Evolutionary conservation across 768 basidiomycete species (phyloP), one percentile per base, ranked within the genome.

Genomic region (Collybiopsis confluens): DNA sequence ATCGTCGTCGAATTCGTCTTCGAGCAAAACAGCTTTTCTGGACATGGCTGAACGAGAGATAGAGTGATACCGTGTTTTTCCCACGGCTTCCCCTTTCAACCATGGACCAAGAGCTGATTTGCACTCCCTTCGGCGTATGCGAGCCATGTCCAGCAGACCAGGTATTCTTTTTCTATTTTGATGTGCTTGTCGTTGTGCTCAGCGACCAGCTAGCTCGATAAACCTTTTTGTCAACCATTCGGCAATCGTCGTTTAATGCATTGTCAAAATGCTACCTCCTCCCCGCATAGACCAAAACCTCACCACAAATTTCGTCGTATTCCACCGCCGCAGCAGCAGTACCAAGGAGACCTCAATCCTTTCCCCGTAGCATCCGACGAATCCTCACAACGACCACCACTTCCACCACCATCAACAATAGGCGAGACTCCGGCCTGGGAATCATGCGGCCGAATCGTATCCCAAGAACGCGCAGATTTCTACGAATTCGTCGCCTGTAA

Each of bases 171-270:
- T 20, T 5, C 4, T 28, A 56, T 30, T 46, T 46, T 42, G n/a
- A n/a, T n/a, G n/a, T 50, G 37, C 49, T 54, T 43, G 44, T 24
- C 36, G 35, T 58, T 28, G 16, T 28, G 24, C 54, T 37, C 23
- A 45, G 49, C 42, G 45, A 27, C n/a, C n/a, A 52, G 33, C 8
- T 58, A 95, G 92, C 73, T 90, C 30, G 73, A 85, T 61, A 83
- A 94, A 72, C 93, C 94, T 2, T 96, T 89, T 68, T 98, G 94
- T 70, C 85, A 90, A 64, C 94, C 95, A n/a, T 96, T 93, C 64
- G 95, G 95, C 48, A 95, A 95, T 69, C 83, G 95, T 21, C 84
- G 90, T 18, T 78, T 93, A 37, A 78, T 95, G 74, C 94, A 94
- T 65, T 98, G 94, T 56, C 64, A 81, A 30, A 79, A 77, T 48